Conservation (phyloP, 305 asterid genomes). For the Euphrasia arctica region DNA sequence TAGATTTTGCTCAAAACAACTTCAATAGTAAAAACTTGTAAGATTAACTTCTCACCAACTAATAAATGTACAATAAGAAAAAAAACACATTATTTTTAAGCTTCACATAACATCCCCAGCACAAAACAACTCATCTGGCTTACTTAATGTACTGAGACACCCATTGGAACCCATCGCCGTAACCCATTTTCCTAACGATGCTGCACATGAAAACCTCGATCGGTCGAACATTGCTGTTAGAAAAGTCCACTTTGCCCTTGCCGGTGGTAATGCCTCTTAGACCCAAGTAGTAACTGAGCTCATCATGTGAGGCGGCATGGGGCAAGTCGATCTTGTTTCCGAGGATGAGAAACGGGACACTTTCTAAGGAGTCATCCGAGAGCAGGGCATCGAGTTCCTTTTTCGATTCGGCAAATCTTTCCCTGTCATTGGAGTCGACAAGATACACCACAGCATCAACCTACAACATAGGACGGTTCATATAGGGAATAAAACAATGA, state of each 20-base stretch:
- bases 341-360: slow-evolving; percentile 42
- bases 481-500: not conserved
- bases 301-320: slow-evolving; percentile 41
- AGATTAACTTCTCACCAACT: too few relatives aligned
- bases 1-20: too few relatives aligned
- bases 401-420: slow-evolving; percentile 43
- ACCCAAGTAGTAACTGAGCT: slow-evolving; percentile 40
- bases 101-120: not conserved
- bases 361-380: slow-evolving; percentile 35
- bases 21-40: too few relatives aligned
- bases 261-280: slow-evolving; percentile 42
- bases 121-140: not conserved
- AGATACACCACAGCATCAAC: slow-evolving; percentile 45
- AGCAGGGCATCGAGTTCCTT: slow-evolving; percentile 44
- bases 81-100: not conserved
- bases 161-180: slow-evolving; percentile 49
- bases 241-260: slow-evolving; percentile 35
- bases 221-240: slow-evolving; percentile 34
- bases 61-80: not conserved
- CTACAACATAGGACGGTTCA: slow-evolving; percentile 4
- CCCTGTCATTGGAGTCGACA: slow-evolving; percentile 44
- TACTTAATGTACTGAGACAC: slow-evolving; percentile 44
- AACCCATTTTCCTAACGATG: slow-evolving; percentile 48
- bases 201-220: slow-evolving; percentile 50
- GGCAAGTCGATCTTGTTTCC: slow-evolving; percentile 42